phyloP scores from a whole-genome alignment of 768 basidiomycete species.

The Tylopilus vinaceipallidus region DNA sequence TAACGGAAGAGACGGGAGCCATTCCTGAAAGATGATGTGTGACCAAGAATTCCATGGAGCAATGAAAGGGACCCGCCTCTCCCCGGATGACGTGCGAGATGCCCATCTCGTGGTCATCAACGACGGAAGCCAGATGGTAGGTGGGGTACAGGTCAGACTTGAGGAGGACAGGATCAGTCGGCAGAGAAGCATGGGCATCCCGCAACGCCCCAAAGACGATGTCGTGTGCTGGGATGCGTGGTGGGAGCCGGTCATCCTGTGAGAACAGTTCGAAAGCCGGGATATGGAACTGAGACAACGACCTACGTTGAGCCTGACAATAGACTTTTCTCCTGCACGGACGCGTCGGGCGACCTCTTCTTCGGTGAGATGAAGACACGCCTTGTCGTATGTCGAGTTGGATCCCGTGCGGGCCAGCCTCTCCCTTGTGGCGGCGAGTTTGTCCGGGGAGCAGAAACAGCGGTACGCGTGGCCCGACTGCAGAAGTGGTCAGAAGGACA shows the following conservation, averaged over 20 bases:
- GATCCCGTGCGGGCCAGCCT: slow-evolving; percentile 71
- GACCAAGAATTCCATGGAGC: background rate
- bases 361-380: slow-evolving; percentile 81
- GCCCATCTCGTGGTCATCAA: slow-evolving; percentile 95
- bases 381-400: slow-evolving; percentile 81
- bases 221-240: slow-evolving; percentile 52
- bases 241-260: slow-evolving; percentile 60
- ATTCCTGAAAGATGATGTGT: slow-evolving; percentile 60
- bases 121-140: slow-evolving; percentile 93
- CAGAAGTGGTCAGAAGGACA: background rate
- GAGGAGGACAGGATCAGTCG: slow-evolving; percentile 88
- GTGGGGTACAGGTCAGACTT: slow-evolving; percentile 95
- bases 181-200: slow-evolving; percentile 74
- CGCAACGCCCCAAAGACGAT: slow-evolving; percentile 73
- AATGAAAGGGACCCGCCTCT: slow-evolving; percentile 52
- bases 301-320: slow-evolving; percentile 86
- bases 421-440: slow-evolving; percentile 65
- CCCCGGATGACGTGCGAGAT: slow-evolving; percentile 95
- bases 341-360: slow-evolving; percentile 80
- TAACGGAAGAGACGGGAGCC: slow-evolving; percentile 89
- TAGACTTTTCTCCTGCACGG: slow-evolving; percentile 70
- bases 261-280: background rate
- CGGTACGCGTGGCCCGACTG: slow-evolving; percentile 90
- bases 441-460: slow-evolving; percentile 86
- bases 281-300: background rate